A percentile compares a stretch with the other conserved stretches of the same genome.
phyloP scores from a whole-genome alignment of 2,329 filamentous ascomycete species.

The Phialemoniopsis sp. region DNA sequence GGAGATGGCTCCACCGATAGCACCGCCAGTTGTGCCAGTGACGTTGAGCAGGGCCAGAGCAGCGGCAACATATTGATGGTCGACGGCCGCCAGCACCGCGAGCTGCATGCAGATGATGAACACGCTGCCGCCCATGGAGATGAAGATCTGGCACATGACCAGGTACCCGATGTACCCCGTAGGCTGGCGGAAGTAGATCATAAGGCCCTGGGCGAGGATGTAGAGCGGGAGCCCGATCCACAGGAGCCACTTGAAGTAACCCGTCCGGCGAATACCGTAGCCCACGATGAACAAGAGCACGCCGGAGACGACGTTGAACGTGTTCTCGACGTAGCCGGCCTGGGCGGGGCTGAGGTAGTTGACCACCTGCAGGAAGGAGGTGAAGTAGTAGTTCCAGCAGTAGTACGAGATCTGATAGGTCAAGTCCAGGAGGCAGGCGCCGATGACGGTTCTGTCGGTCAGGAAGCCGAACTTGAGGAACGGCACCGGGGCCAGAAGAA shows the following conservation, averaged over 20 bases:
- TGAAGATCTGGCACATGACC: slow-evolving; percentile 34
- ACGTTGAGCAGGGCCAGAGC: slow-evolving; percentile 41
- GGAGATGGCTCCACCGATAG: slow-evolving; percentile 38
- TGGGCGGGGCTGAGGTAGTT: slow-evolving; percentile 32
- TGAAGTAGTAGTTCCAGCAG: slow-evolving; percentile 48
- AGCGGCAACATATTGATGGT: slow-evolving; percentile 49
- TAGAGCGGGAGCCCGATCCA: slow-evolving; percentile 21
- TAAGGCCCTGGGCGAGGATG: slow-evolving; percentile 27
- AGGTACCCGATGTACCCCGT: slow-evolving; percentile 22
- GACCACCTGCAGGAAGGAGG: slow-evolving; percentile 51
- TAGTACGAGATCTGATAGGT: slow-evolving; percentile 46
- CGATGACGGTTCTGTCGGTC: slow-evolving; percentile 45
- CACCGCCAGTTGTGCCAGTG: slow-evolving; percentile 36
- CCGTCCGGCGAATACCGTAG: slow-evolving; percentile 34
- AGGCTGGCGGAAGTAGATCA: slow-evolving; percentile 33
- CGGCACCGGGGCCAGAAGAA: slow-evolving; percentile 45
- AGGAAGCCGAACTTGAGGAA: slow-evolving; percentile 52
- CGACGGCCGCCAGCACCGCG: slow-evolving; percentile 51
- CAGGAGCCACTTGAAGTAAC: slow-evolving; percentile 41
- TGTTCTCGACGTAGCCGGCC: slow-evolving; percentile 41
- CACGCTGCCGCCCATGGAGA: slow-evolving; percentile 46
- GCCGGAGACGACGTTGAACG: slow-evolving; percentile 46
- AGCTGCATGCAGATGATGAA: slow-evolving; percentile 53
- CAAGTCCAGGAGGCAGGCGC: slow-evolving; percentile 38
- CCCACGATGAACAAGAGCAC: slow-evolving; percentile 44